Conservation (phyloP, 352 stramenopile genomes). For the Peronospora belbahrii region DNA sequence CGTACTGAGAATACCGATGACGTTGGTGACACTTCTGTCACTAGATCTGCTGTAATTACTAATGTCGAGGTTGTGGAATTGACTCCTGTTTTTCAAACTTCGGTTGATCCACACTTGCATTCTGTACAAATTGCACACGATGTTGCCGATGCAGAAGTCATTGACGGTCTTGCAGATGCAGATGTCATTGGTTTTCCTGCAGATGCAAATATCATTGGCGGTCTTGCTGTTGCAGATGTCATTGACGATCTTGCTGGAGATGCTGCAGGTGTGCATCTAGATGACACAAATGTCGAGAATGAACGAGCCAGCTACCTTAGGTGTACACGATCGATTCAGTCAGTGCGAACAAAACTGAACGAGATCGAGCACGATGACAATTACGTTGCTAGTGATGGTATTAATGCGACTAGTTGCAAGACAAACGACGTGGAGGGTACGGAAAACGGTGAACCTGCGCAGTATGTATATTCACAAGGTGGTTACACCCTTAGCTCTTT, state of each 20-base stretch:
- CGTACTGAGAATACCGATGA: background rate
- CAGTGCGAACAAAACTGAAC: background rate
- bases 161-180: no score
- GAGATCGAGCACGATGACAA: background rate
- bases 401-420: background rate
- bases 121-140: background rate
- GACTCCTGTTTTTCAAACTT: background rate
- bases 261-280: background rate
- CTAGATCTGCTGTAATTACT: no score
- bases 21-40: background rate
- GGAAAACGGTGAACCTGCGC: background rate
- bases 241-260: background rate
- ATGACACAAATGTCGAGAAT: background rate
- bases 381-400: background rate
- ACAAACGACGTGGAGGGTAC: background rate
- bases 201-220: background rate
- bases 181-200: no score
- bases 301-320: background rate
- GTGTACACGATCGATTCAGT: background rate
- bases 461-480: background rate
- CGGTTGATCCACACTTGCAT: conserved; percentile 14
- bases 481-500: background rate
- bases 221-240: background rate
- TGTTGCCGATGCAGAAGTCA: background rate
- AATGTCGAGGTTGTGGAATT: background rate